phyloP scores from a whole-genome alignment of 2,329 filamentous ascomycete species.

The Acrodontium crateriforme region DNA sequence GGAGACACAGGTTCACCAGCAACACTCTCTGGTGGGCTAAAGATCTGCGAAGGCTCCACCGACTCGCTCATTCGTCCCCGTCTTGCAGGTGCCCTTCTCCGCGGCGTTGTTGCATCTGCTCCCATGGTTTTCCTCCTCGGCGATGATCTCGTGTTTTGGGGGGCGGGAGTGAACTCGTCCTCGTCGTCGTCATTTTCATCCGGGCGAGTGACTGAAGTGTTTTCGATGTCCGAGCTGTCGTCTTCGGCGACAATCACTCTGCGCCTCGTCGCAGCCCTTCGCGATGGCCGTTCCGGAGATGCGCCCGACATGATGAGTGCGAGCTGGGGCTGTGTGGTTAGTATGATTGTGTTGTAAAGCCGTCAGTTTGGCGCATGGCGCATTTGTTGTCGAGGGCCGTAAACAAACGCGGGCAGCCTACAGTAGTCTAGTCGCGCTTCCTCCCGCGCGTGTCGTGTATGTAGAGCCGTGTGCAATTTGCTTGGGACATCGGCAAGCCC shows the following conservation, averaged over 20 bases:
- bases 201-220: conserved; percentile 37
- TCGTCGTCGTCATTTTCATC: conserved; percentile 50
- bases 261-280: conserved; percentile 50
- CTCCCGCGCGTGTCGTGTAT: too few species aligned
- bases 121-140: conserved; percentile 39
- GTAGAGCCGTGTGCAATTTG: too few species aligned
- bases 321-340: too few species aligned
- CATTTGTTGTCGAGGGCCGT: too few species aligned
- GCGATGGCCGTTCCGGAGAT: conserved; percentile 39
- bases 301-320: conserved; percentile 13
- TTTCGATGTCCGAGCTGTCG: conserved; percentile 43
- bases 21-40: conserved; percentile 42
- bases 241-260: conserved; percentile 68
- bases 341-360: too few species aligned
- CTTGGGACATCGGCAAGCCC: too few species aligned
- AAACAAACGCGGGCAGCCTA: too few species aligned
- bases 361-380: too few species aligned
- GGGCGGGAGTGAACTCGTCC: conserved; percentile 68
- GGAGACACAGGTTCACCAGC: conserved; percentile 39
- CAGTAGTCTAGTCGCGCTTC: too few species aligned
- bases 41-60: conserved; percentile 47
- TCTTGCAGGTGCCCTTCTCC: conserved; percentile 26
- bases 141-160: conserved; percentile 44
- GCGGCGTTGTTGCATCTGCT: conserved; percentile 35
- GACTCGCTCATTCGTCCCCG: conserved; percentile 35